Percentiles rank a stretch among this genome's conserved stretches.
Evolutionary conservation across 1,284 basidiomycete genomes (phyloP).

Genomic region (Austroboletus niveus): DNA sequence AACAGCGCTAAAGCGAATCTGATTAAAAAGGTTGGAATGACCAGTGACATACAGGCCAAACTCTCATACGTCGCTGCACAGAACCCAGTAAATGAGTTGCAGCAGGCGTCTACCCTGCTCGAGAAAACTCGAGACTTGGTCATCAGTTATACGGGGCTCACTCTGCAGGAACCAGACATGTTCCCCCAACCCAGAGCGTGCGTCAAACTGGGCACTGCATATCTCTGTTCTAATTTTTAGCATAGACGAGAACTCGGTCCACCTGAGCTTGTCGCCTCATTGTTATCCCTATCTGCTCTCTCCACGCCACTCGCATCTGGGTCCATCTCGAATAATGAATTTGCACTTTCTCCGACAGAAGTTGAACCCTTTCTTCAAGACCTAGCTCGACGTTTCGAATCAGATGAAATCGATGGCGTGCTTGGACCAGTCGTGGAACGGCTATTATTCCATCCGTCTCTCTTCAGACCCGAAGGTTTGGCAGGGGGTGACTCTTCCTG

Average conservation of each 20-base stretch:
- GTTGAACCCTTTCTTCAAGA: conserved; percentile 73
- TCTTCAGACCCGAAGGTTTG: conserved; percentile 63
- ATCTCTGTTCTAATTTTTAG: conserved; percentile 7
- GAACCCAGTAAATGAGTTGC: conserved; percentile 63
- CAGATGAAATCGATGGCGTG: conserved; percentile 55
- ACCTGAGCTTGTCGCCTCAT: conserved; percentile 71
- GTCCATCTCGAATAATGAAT: conserved; percentile 16
- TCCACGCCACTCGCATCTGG: conserved; percentile 47
- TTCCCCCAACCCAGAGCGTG: conserved; percentile 85
- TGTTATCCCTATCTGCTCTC: conserved; percentile 68
- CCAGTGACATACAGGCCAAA: background rate
- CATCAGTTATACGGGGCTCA: conserved; percentile 88
- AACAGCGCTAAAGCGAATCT: conserved; percentile 57
- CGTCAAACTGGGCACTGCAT: conserved; percentile 20
- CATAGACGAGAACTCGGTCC: conserved; percentile 68
- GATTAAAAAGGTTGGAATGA: conserved; percentile 53
- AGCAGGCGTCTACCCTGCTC: conserved; percentile 58
- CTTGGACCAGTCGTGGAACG: conserved; percentile 57
- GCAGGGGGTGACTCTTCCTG: conserved; percentile 73
- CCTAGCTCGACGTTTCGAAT: conserved; percentile 66
- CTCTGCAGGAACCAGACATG: conserved; percentile 90
- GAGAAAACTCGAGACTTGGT: conserved; percentile 79
- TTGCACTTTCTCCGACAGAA: conserved; percentile 49
- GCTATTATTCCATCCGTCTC: conserved; percentile 60
- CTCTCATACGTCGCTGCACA: conserved; percentile 4